These are phyloP conservation scores for Pulveroboletus sp. DNA, from an alignment of 768 basidiomycete genomes.

Conservation along the genomic window DNA sequence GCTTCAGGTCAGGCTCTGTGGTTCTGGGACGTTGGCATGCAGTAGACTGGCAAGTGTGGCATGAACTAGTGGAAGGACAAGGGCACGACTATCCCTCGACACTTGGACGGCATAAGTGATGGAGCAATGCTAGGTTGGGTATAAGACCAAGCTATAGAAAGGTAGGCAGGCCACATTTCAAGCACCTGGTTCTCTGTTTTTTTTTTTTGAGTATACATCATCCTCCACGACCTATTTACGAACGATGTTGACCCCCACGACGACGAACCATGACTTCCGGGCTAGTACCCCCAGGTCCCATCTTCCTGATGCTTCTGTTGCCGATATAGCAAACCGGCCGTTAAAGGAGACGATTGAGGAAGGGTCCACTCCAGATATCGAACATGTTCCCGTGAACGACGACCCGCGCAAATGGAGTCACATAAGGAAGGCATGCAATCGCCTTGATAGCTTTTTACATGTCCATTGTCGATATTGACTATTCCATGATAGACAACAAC, in stretches of 20 bases:
- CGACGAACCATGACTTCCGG: background rate
- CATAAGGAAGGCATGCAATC: conserved; percentile 45
- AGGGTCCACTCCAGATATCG: conserved; percentile 27
- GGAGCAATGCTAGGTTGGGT: conserved; percentile 6
- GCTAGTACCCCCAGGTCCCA: background rate
- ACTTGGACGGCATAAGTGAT: background rate
- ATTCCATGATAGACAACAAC: conserved; percentile 17
- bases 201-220: conserved; percentile 4
- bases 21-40: background rate
- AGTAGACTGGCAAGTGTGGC: background rate
- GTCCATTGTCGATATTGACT: background rate
- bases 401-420: conserved; percentile 60
- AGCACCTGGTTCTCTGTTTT: background rate
- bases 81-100: background rate
- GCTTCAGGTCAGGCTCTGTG: background rate
- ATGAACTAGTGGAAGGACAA: background rate
- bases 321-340: conserved; percentile 1
- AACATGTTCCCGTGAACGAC: conserved; percentile 41
- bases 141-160: conserved; percentile 15
- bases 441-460: background rate
- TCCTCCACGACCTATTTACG: conserved; percentile 2
- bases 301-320: background rate
- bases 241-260: conserved; percentile 9
- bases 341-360: conserved; percentile 2
- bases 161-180: conserved; percentile 1